Evolutionary conservation across 2,329 filamentous ascomycete species (phyloP).

Genomic region (Myriosclerotinia scirpicola): DNA sequence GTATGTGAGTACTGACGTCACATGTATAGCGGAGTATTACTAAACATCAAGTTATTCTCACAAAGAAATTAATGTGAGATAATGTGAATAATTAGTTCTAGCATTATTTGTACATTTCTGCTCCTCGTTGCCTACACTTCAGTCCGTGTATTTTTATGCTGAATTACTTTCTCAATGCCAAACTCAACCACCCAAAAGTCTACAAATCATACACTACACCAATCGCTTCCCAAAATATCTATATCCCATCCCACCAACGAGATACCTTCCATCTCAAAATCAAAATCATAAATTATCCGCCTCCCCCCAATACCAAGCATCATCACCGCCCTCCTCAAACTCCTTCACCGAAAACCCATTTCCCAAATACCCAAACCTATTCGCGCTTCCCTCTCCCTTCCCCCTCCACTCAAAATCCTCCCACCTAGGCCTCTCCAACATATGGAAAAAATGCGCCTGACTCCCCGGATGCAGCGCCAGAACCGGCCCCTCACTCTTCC

Average conservation of each 20-base stretch:
- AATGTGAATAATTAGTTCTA: no score
- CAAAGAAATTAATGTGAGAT: no score
- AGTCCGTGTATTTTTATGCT: not conserved
- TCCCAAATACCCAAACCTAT: constrained; percentile 28
- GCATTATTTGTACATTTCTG: no score
- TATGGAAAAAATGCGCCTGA: constrained; percentile 27
- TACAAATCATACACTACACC: not conserved
- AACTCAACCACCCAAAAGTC: not conserved
- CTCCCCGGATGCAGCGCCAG: constrained; percentile 30
- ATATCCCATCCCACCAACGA: no score
- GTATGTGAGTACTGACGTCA: no score
- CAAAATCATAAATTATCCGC: not conserved
- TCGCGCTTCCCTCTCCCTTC: not conserved
- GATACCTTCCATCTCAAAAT: not conserved
- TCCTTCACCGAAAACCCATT: constrained; percentile 28
- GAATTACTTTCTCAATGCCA: no score
- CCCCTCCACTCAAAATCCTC: constrained; percentile 26
- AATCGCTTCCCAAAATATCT: not conserved
- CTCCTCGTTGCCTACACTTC: no score
- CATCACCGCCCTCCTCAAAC: constrained; percentile 1
- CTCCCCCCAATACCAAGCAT: constrained; percentile 24
- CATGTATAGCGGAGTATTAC: no score
- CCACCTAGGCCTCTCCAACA: constrained; percentile 21
- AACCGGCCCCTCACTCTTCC: constrained; percentile 24
- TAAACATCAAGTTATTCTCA: no score